Evolutionary conservation across 768 basidiomycete species (phyloP).

Genomic region (Phylloporus rhodoxanthus): DNA sequence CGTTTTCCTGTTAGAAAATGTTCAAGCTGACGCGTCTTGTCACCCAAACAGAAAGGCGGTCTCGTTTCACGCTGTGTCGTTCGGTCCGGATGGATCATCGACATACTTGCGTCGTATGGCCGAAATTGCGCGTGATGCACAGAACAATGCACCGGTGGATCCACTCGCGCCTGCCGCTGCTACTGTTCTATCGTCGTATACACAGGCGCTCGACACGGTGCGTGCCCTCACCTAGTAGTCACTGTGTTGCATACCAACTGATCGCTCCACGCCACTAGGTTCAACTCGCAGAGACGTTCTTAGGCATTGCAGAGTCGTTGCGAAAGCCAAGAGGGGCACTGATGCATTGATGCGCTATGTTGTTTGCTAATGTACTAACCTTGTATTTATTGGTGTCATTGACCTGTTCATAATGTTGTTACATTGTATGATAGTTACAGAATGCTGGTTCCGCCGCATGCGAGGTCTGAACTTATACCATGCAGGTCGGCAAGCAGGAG

Average conservation of each 20-base stretch:
- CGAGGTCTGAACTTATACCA: too few relatives aligned
- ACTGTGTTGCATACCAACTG: too few relatives aligned
- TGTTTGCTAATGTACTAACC: background rate
- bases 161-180: slow-evolving; percentile 30
- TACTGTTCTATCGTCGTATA: slow-evolving; percentile 41
- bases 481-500: too few relatives aligned
- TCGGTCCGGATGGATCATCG: slow-evolving; percentile 34
- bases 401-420: background rate
- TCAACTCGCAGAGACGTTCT: slow-evolving; percentile 51
- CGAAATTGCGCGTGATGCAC: slow-evolving; percentile 43
- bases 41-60: slow-evolving; percentile 40
- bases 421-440: too few relatives aligned
- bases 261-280: slow-evolving; percentile 30
- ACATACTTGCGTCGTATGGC: slow-evolving; percentile 43
- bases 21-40: background rate
- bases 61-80: slow-evolving; percentile 56
- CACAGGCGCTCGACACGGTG: slow-evolving; percentile 48
- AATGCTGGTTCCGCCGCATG: too few relatives aligned
- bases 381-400: background rate
- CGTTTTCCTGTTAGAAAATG: too few relatives aligned
- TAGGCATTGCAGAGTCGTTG: slow-evolving; percentile 53
- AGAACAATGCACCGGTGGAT: slow-evolving; percentile 40
- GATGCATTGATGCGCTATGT: slow-evolving; percentile 23
- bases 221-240: background rate
- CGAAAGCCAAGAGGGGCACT: slow-evolving; percentile 50